phyloP scores from a whole-genome alignment of 768 basidiomycete species.

The Infundibulicybe gibba region DNA sequence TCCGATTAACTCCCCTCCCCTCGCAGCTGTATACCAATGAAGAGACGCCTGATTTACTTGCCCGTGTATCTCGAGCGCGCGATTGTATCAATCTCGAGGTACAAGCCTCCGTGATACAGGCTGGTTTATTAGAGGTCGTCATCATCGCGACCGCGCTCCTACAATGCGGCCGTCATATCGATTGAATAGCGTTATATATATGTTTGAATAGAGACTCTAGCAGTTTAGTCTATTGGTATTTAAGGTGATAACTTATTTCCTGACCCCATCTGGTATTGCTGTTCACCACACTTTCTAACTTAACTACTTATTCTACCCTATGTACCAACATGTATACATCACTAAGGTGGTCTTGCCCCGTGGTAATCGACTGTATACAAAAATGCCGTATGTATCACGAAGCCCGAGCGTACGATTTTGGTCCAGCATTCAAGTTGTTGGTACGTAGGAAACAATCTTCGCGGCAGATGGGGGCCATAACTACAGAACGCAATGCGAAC shows the following conservation, averaged over 20 bases:
- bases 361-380: conserved; percentile 66
- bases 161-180: conserved; percentile 61
- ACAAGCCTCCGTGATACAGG: conserved; percentile 49
- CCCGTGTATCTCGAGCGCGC: conserved; percentile 42
- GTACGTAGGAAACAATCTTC: conserved; percentile 43
- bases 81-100: conserved; percentile 50
- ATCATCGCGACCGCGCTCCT: conserved; percentile 52
- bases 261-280: too few species aligned
- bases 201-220: too few species aligned
- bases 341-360: too few species aligned
- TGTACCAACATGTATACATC: too few species aligned
- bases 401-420: background rate
- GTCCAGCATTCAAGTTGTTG: too few species aligned
- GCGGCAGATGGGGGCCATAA: conserved; percentile 50
- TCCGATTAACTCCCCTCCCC: too few species aligned
- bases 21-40: too few species aligned
- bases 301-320: too few species aligned
- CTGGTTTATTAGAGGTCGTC: conserved; percentile 47
- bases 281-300: too few species aligned
- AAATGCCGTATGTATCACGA: conserved; percentile 25
- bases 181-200: too few species aligned
- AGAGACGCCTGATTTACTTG: conserved; percentile 20
- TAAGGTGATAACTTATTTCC: too few species aligned
- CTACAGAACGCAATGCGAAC: conserved; percentile 33
- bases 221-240: too few species aligned